Percentiles rank a stretch among this genome's conserved stretches.
Conservation (phyloP, 345 rosid species). For the Conringia planisiliqua region DNA sequence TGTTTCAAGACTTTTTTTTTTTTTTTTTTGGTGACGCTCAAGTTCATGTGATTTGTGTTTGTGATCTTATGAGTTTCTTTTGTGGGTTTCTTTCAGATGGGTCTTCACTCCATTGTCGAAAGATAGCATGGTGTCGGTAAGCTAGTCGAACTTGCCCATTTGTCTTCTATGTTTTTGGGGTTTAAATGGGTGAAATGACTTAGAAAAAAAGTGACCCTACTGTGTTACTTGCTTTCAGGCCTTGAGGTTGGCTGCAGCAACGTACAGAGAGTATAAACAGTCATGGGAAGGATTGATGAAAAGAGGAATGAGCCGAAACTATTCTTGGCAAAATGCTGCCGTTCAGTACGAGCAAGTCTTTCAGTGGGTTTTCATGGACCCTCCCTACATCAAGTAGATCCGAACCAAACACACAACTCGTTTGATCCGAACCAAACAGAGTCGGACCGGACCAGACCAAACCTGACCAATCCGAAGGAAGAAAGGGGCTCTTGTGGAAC, state of each 20-base stretch:
- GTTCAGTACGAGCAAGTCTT: conserved; percentile 80
- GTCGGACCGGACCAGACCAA: background rate
- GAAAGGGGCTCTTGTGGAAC: conserved; percentile 8
- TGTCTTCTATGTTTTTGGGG: background rate
- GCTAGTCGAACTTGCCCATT: conserved; percentile 5
- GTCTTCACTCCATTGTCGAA: conserved; percentile 68
- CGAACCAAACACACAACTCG: background rate
- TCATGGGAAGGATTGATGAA: conserved; percentile 81
- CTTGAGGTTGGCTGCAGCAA: conserved; percentile 53
- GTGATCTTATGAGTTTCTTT: background rate
- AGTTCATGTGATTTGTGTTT: background rate
- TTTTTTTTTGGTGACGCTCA: background rate
- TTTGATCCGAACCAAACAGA: background rate
- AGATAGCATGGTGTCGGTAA: conserved; percentile 75
- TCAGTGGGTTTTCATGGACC: conserved; percentile 75
- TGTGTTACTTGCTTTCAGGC: conserved; percentile 45
- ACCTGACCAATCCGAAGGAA: conserved; percentile 5
- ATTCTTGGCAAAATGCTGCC: conserved; percentile 88
- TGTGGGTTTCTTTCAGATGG: conserved; percentile 58
- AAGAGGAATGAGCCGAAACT: conserved; percentile 69
- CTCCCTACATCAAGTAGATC: conserved; percentile 54
- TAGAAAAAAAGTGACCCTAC: background rate
- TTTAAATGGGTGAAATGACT: background rate
- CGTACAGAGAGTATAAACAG: conserved; percentile 65
- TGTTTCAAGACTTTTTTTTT: background rate